Conservation (phyloP, 1,284 basidiomycete species). For the Trichosporon sp. region DNA sequence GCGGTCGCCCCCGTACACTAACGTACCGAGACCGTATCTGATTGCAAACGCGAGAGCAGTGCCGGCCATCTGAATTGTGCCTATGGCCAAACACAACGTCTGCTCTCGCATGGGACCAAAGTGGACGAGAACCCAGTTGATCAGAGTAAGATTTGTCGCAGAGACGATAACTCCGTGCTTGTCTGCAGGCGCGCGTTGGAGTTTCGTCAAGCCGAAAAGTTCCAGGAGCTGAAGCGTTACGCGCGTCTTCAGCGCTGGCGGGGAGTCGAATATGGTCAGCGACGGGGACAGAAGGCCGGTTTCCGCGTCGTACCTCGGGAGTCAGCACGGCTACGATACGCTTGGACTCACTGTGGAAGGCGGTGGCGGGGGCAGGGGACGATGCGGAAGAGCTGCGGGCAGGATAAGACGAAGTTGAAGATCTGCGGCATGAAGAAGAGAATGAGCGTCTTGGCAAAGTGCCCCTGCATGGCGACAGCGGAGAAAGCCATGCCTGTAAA, state of each 20-base stretch:
- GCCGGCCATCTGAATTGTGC: slow-evolving; percentile 71
- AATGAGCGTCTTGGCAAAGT: slow-evolving; percentile 91
- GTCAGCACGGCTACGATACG: not conserved
- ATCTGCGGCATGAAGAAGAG: slow-evolving; percentile 98
- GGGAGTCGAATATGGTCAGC: slow-evolving; percentile 64
- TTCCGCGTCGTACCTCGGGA: slow-evolving; percentile 67
- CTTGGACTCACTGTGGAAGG: slow-evolving; percentile 70
- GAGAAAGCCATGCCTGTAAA: slow-evolving; percentile 97
- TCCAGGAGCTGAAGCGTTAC: slow-evolving; percentile 66
- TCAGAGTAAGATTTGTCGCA: slow-evolving; percentile 81
- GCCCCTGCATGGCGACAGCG: slow-evolving; percentile 91
- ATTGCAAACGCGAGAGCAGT: slow-evolving; percentile 78
- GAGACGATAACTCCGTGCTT: slow-evolving; percentile 61
- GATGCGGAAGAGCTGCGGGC: slow-evolving; percentile 90
- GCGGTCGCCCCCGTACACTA: slow-evolving; percentile 87
- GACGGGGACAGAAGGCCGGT: slow-evolving; percentile 77
- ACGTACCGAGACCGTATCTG: slow-evolving; percentile 80
- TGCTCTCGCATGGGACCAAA: slow-evolving; percentile 81
- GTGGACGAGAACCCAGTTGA: slow-evolving; percentile 77
- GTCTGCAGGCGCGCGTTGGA: slow-evolving; percentile 62
- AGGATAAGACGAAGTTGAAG: slow-evolving; percentile 94
- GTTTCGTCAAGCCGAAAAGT: slow-evolving; percentile 66
- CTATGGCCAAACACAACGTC: slow-evolving; percentile 70
- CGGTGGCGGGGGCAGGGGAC: slow-evolving; percentile 93
- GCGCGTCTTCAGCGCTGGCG: slow-evolving; percentile 61